Percentiles rank a stretch among this genome's conserved stretches.
Conservation (phyloP, 345 rosid species). For the Lumnitzera littorea region DNA sequence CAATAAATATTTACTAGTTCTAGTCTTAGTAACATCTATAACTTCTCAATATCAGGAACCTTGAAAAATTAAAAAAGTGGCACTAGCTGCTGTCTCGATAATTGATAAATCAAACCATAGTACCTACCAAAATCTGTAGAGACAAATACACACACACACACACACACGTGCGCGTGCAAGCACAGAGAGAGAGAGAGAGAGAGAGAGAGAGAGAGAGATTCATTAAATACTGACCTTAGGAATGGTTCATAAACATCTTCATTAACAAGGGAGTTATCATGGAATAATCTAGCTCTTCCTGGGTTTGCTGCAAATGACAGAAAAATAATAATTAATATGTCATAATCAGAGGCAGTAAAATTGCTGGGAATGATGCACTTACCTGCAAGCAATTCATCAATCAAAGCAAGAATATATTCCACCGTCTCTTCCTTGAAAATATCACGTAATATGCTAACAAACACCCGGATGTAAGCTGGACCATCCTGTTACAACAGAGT, state of each 20-base stretch:
- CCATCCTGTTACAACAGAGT: conserved; percentile 66
- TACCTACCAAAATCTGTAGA: too few species aligned
- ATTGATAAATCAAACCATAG: too few species aligned
- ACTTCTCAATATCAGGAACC: too few species aligned
- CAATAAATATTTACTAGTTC: too few species aligned
- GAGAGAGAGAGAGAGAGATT: conserved; percentile 7
- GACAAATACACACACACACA: too few species aligned
- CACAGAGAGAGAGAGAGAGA: background rate
- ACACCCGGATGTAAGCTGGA: conserved; percentile 75
- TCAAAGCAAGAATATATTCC: conserved; percentile 90
- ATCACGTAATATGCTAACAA: conserved; percentile 80
- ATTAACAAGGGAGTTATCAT: conserved; percentile 62
- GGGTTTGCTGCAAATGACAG: conserved; percentile 63
- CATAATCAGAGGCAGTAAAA: background rate
- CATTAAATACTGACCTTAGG: conserved; percentile 59
- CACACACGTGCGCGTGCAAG: too few species aligned
- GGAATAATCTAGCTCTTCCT: conserved; percentile 82
- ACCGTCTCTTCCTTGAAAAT: conserved; percentile 93
- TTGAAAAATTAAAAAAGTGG: too few species aligned
- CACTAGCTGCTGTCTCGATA: too few species aligned
- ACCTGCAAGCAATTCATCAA: conserved; percentile 93
- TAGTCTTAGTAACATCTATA: too few species aligned
- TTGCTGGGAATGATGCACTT: conserved; percentile 5
- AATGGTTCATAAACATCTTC: conserved; percentile 92
- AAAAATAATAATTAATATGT: conserved; percentile 14